A percentile compares a stretch with the other conserved stretches of the same genome.
Evolutionary conservation across 768 basidiomycete genomes (phyloP).

Genomic region (Suillus discolor): DNA sequence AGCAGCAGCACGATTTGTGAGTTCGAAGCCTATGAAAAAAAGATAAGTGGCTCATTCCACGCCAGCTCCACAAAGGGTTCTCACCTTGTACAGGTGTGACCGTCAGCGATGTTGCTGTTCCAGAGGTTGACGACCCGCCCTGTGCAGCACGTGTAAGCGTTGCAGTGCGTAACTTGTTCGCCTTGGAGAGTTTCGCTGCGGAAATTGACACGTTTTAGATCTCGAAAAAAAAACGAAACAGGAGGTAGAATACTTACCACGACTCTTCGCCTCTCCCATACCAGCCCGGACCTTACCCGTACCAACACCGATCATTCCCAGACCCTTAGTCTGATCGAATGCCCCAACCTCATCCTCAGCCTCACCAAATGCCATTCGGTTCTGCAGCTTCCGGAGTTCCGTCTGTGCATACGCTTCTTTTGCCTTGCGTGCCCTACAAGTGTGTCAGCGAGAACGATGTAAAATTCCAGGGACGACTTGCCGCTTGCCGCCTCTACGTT

Average conservation of each 20-base stretch:
- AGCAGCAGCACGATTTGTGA: conserved; percentile 88
- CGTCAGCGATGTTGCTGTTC: conserved; percentile 88
- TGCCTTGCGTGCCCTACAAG: conserved; percentile 85
- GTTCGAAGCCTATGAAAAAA: conserved; percentile 72
- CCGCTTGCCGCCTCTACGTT: conserved; percentile 95
- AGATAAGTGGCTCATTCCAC: conserved; percentile 17
- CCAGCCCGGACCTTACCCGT: conserved; percentile 91
- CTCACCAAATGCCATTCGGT: conserved; percentile 94
- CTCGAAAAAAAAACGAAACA: neutral
- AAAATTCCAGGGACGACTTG: conserved; percentile 33
- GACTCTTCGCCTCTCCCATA: conserved; percentile 85
- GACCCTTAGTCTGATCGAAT: conserved; percentile 95
- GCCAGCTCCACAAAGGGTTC: conserved; percentile 18
- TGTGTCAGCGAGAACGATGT: conserved; percentile 2
- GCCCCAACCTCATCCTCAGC: conserved; percentile 96
- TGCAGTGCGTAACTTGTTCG: conserved; percentile 88
- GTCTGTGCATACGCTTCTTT: conserved; percentile 98
- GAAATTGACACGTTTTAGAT: conserved; percentile 4
- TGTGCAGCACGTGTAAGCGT: conserved; percentile 79
- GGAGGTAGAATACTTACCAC: conserved; percentile 57
- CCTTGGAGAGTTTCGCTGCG: conserved; percentile 93
- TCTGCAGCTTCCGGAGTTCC: conserved; percentile 95
- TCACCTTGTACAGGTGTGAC: conserved; percentile 95
- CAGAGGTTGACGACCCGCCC: conserved; percentile 55
- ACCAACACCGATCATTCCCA: conserved; percentile 92